Base-by-base conservation (phyloP, 306 rosid species). In the Clitoria ternatea region DNA sequence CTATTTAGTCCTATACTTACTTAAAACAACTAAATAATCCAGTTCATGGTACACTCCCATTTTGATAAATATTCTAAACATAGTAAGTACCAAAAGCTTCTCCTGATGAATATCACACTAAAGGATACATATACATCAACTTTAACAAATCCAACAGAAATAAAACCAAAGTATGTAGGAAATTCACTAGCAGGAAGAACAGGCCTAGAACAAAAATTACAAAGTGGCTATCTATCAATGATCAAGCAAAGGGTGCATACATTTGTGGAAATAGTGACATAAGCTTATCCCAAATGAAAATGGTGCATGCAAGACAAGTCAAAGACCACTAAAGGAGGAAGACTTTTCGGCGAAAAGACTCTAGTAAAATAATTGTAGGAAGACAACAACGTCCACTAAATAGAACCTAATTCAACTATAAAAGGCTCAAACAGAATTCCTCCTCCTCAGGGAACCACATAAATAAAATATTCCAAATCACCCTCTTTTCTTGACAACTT, bases 381-480 rank as follows among this genome's bases (percentile, higher is more conserved):
- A 44, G 59, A 53, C 65, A 68, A 30, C 35, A 74, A 53, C 12
- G 22, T 61, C 65, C 49, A 64, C 77, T 61, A 15, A 52, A 43
- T 62, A 61, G 55, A 74, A 59, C 64, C 72, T 19, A 35, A 62
- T 2, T 69, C 17, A 80, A 65, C 81, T 36, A 59, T 13, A 52
- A 59, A 66, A n/a, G n/a, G 61, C 81, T 75, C 61, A 75, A 59
- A 79, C 6, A 61, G 18, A 69, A 61, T 15, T 52, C 6, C 20
- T 49, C 49, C 39, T 55, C 65, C 48, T 17, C 61, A 9, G 1
- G 63, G 9, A 77, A 50, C 47, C 29, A 19, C 18, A 59, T 30
- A 61, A 36, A 27, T 47, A 36, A 68, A 49, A 8, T 66, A 80
- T 37, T 76, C 75, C 71, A 53, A 74, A 60, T 52, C 77, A 55